A percentile compares a stretch with the other conserved stretches of the same genome.
phyloP scores from a whole-genome alignment of 2,329 filamentous ascomycete species.

The Cladophialophora yegresii region DNA sequence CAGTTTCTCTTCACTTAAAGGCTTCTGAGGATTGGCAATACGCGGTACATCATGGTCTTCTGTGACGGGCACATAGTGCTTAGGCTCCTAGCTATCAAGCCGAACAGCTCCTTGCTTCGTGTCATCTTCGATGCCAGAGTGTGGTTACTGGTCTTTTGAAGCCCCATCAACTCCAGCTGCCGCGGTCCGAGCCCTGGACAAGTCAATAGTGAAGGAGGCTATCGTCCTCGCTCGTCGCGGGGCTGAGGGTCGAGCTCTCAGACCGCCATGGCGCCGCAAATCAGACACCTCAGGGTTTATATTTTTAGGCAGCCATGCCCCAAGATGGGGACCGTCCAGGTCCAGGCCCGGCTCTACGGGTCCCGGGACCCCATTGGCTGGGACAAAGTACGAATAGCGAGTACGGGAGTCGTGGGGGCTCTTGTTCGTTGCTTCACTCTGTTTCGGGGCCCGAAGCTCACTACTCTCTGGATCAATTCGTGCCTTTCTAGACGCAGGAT shows the following conservation, averaged over 20 bases:
- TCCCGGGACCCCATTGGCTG: neutral
- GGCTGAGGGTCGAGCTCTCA: neutral
- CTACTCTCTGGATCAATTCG: neutral
- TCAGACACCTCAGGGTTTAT: neutral
- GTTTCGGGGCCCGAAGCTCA: neutral
- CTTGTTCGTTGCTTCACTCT: neutral
- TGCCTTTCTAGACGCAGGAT: neutral
- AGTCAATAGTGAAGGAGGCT: neutral
- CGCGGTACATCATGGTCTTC: neutral
- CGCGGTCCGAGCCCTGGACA: neutral
- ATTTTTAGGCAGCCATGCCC: neutral
- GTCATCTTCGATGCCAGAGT: neutral
- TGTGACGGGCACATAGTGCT: neutral
- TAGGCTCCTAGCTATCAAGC: neutral
- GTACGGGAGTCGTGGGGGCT: neutral
- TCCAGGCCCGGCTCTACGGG: neutral
- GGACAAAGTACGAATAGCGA: too few species aligned
- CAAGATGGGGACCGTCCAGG: neutral
- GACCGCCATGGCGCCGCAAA: neutral
- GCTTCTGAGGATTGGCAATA: neutral
- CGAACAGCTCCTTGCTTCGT: neutral
- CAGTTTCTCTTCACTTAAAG: neutral
- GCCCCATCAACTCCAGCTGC: neutral
- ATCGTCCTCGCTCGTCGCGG: neutral
- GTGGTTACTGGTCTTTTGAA: neutral